Base-by-base conservation (phyloP, 2,329 filamentous ascomycete genomes). In the Endoconidiophora polonica region DNA sequence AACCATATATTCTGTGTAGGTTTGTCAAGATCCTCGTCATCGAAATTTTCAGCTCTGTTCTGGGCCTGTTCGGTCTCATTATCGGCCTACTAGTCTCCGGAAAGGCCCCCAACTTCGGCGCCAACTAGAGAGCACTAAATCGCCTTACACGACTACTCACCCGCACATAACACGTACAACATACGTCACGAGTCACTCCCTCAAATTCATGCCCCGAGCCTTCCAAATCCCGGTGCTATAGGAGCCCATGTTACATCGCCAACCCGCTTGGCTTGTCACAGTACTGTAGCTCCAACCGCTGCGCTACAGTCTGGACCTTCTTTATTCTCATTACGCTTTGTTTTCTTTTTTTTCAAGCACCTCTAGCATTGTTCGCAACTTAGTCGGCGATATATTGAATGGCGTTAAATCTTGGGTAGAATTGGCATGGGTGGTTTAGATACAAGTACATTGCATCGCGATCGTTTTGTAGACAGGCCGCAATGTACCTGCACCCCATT, bases 11-110 rank as follows among this genome's bases (percentile, higher is more conserved):
- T 6, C 3, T 6, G 10, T 47, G 5, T 51, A 94, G 88, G 49
- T 98, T 98, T 67, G 90, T 98, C 68, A 95, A 94, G 71, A 94
- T 98, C 58, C 79, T 98, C 48, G 90, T 98, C 58, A 93, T 98
- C 61, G 93, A 98, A 68, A 98, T 98, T 64, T 98, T 98, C 73
- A 95, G 88, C 64, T 96, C 90, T 39, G 90, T 98, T 45, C 74
- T 98, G 9, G 91, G 93, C 56, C 78, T 98, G 3, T 98, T 98
- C 61, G 93, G 91, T 53, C 74, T 98, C 56, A 98, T 98, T 61
- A 81, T 98, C 58, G 91, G 93, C 43, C 75, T 98, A 50, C 73
- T 98, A 57, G 76, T 96, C 48, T 85, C 86, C 53, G 76, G 81
- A 63, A 94, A 91, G 67, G 87, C 91, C 23, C 63, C 70, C 22